Evolutionary conservation across 768 basidiomycete genomes (phyloP).

Genomic region (Pulveroboletus sp.): DNA sequence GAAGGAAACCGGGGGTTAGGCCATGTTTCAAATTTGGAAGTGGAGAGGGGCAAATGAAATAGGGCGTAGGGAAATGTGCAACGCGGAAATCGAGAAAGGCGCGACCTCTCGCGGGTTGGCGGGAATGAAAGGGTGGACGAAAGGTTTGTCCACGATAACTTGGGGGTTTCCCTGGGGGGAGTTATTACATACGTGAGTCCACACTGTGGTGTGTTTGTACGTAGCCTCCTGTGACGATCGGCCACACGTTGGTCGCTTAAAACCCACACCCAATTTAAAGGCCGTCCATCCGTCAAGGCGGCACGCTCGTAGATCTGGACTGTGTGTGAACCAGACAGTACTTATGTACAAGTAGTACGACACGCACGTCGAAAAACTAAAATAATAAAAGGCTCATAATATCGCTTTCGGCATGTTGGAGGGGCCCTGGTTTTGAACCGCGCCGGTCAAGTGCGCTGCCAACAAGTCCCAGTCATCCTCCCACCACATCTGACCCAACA

Average conservation of each 20-base stretch:
- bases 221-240: slow-evolving; percentile 28
- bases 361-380: too few relatives aligned
- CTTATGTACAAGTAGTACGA: too few relatives aligned
- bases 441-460: too few relatives aligned
- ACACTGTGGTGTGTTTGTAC: slow-evolving; percentile 17
- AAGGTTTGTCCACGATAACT: slow-evolving; percentile 1
- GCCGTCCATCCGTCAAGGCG: slow-evolving; percentile 8
- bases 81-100: slow-evolving; percentile 5
- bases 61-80: slow-evolving; percentile 12
- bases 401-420: too few relatives aligned
- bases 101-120: slow-evolving; percentile 5
- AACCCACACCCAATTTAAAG: slow-evolving; percentile 11
- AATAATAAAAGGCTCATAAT: slow-evolving; percentile 3
- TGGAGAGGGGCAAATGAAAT: slow-evolving; percentile 15
- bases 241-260: slow-evolving; percentile 22
- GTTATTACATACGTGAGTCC: slow-evolving; percentile 22
- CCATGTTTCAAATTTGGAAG: slow-evolving; percentile 5
- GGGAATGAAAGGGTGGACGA: slow-evolving; percentile 21
- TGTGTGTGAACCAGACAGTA: slow-evolving; percentile 2
- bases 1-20: slow-evolving; percentile 4
- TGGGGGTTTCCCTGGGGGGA: slow-evolving; percentile 8
- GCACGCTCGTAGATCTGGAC: slow-evolving; percentile 12
- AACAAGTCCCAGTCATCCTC: too few relatives aligned
- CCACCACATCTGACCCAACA: background rate
- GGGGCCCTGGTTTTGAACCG: background rate